Evolutionary conservation across 768 basidiomycete genomes (phyloP).

Genomic region (Glaciozyma martinii): DNA sequence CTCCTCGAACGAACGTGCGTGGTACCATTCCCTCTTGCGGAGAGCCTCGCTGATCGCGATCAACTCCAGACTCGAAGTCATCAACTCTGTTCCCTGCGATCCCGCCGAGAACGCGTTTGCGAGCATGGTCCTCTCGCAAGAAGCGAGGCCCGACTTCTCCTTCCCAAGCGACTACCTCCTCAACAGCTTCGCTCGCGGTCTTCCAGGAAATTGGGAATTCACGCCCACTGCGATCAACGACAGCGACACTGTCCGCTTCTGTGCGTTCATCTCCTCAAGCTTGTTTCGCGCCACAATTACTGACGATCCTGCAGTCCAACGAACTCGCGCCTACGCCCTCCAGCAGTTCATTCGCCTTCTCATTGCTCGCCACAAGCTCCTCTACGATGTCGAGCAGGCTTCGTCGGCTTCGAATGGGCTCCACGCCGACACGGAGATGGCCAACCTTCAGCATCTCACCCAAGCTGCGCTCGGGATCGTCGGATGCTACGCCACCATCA

Average conservation of each 20-base stretch:
- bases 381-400: background rate
- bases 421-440: background rate
- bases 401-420: background rate
- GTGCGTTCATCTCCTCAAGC: no score
- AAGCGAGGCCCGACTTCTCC: background rate
- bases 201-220: background rate
- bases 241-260: background rate
- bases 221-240: background rate
- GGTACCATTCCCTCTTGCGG: no score
- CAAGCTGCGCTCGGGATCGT: background rate
- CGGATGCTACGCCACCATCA: conserved; percentile 1
- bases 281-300: no score
- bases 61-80: background rate
- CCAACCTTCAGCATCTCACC: background rate
- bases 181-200: background rate
- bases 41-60: background rate
- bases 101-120: background rate
- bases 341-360: conserved; percentile 3
- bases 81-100: background rate
- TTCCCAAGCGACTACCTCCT: background rate
- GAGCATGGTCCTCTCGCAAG: background rate
- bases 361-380: background rate
- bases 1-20: background rate
- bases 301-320: background rate
- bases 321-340: background rate